Percentiles rank a stretch among this genome's conserved stretches.
Evolutionary conservation across 129 eudicot species (phyloP).

Genomic region (Glebionis coronaria): DNA sequence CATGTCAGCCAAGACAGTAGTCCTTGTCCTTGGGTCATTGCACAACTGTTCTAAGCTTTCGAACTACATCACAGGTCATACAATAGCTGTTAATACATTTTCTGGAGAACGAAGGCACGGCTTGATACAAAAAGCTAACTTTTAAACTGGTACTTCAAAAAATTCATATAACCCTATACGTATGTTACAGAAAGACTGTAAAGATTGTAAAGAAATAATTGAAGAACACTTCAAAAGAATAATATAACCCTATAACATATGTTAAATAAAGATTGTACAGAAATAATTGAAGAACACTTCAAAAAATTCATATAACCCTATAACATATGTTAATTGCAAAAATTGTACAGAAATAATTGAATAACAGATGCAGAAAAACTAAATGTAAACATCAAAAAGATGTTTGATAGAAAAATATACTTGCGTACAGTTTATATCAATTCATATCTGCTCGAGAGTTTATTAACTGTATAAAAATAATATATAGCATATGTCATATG

Average conservation of each 20-base stretch:
- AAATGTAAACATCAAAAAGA: neutral
- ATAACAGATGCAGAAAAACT: neutral
- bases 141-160: too few relatives aligned
- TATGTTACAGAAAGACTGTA: too few relatives aligned
- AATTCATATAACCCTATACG: too few relatives aligned
- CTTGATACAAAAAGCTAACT: too few relatives aligned
- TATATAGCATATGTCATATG: neutral
- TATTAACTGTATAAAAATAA: neutral
- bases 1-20: slow-evolving; percentile 72
- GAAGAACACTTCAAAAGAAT: too few relatives aligned
- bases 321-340: too few relatives aligned
- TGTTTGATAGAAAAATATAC: neutral
- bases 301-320: too few relatives aligned
- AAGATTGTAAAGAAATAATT: too few relatives aligned
- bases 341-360: too few relatives aligned
- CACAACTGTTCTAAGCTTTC: slow-evolving; percentile 58
- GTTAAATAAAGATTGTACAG: too few relatives aligned
- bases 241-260: too few relatives aligned
- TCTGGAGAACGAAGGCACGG: neutral
- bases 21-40: slow-evolving; percentile 58
- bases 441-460: neutral
- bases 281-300: too few relatives aligned
- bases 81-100: slow-evolving; percentile 8
- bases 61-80: slow-evolving; percentile 37
- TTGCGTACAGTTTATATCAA: neutral